Conservation (phyloP, 2,329 filamentous ascomycete genomes). For the Diaporthe helianthi region DNA sequence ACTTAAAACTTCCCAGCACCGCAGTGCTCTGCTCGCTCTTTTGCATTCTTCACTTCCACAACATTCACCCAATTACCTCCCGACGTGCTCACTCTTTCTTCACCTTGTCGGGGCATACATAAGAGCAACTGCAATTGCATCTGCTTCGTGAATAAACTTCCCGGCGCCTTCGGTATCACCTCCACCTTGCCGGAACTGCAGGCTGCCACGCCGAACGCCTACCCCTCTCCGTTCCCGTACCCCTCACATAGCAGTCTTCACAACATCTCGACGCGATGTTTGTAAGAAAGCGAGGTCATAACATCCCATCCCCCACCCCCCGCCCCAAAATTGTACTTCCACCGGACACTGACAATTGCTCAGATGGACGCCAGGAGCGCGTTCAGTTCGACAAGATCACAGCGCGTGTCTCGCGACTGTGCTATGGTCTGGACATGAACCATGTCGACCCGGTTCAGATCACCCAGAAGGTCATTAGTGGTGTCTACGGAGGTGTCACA, state of each 20-base stretch:
- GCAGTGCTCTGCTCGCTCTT: conserved; percentile 8
- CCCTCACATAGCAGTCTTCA: conserved; percentile 8
- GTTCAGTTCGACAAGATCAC: conserved; percentile 99
- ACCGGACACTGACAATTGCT: background rate
- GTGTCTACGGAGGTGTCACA: conserved; percentile 97
- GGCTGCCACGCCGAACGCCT: conserved; percentile 21
- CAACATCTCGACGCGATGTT: conserved; percentile 57
- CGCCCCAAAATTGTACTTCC: background rate
- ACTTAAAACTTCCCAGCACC: conserved; percentile 33
- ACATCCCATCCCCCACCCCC: conserved; percentile 33
- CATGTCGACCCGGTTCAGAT: conserved; percentile 98
- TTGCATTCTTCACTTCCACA: conserved; percentile 19
- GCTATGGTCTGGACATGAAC: conserved; percentile 92
- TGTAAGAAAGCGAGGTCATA: conserved; percentile 69
- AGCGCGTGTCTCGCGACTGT: conserved; percentile 94
- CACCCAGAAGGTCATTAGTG: conserved; percentile 98
- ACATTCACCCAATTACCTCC: background rate
- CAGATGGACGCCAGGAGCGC: conserved; percentile 99
- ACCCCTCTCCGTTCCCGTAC: conserved; percentile 19
- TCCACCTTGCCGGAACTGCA: conserved; percentile 5
- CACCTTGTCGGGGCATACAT: conserved; percentile 2
- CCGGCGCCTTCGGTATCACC: background rate
- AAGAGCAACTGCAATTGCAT: background rate
- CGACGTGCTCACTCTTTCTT: background rate
- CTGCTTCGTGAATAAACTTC: background rate